Evolutionary conservation across 345 rosid species (phyloP), one percentile per base, ranked within the genome.

Genomic region (Abelmoschus esculentus): DNA sequence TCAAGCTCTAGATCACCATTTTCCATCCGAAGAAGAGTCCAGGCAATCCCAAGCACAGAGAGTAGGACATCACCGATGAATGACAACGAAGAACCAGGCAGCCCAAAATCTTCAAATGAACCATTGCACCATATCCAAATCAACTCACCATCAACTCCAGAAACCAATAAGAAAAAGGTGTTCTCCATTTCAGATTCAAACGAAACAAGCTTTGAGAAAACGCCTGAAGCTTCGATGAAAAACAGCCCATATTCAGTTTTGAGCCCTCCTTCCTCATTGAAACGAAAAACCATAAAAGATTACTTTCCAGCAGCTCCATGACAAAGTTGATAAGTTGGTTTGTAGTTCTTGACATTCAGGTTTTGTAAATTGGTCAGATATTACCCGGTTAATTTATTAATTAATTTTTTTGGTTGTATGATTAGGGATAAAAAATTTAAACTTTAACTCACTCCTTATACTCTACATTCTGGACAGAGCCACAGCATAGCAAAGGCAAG

Each of bases 281-380:
- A 86, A 86, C 83, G 96, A 69, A 86, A 80, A 82, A 95, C 96
- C 9, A 91, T 95, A 71, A 81, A 90, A 47, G 96, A 95, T 82
- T 95, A 95, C 80, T 91, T 95, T 67, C 70, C 83, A 26, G 84
- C 82, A 67, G 74, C 26, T 22, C 26, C n/a, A n/a, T n/a, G n/a
- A n/a, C 11, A 40, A 40, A 40, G 44, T 40, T 40, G 44, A 17
- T 38, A 38, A 5, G 53, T 13, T 46, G 22, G 22, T 66, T 47
- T 46, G 55, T 40, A 40, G 28, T 6, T 28, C 44, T 15, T 66
- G 40, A 40, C 32, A 40, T 42, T 34, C 67, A 42, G 53, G 69
- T 66, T 26, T 17, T 46, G 55, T 19, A 17, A 58, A 58, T 61
- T 34, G 42, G 31, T 18, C 7, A 8, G 55, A 50, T 4, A 46